Percentiles rank a stretch among this genome's conserved stretches.
Evolutionary conservation across 306 rosid genomes (phyloP).

Genomic region (Acacia crassicarpa): DNA sequence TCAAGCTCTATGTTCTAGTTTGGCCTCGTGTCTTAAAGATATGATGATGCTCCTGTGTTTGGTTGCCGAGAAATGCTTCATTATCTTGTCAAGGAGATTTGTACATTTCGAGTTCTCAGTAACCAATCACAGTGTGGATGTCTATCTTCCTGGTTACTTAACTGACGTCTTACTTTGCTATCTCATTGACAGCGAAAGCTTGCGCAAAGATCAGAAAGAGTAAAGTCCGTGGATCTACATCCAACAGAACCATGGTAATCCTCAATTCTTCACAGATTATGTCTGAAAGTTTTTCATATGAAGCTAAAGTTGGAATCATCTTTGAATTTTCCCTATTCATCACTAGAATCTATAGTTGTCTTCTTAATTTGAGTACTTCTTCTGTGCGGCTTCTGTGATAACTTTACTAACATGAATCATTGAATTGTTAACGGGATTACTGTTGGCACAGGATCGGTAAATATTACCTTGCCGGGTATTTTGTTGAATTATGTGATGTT

Average conservation of each 20-base stretch:
- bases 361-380: slow-evolving; percentile 13
- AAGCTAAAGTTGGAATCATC: not conserved
- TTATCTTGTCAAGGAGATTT: slow-evolving; percentile 12
- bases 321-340: slow-evolving; percentile 1
- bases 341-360: not conserved
- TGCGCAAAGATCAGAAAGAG: slow-evolving; percentile 71
- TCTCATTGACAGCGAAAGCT: slow-evolving; percentile 50
- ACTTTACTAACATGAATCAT: not conserved
- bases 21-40: not conserved
- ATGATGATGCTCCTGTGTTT: slow-evolving; percentile 16
- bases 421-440: not conserved
- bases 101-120: slow-evolving; percentile 22
- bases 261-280: slow-evolving; percentile 16
- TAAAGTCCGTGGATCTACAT: slow-evolving; percentile 73
- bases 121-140: slow-evolving; percentile 6
- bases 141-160: slow-evolving; percentile 24
- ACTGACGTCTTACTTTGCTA: slow-evolving; percentile 18
- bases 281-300: slow-evolving; percentile 2
- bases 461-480: not conserved
- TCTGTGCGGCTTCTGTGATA: slow-evolving; percentile 22
- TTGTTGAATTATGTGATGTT: slow-evolving; percentile 34
- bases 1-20: slow-evolving; percentile 23
- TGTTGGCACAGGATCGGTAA: slow-evolving; percentile 2
- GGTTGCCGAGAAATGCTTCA: slow-evolving; percentile 28
- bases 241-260: slow-evolving; percentile 82